Base-by-base conservation (phyloP, 2,329 filamentous ascomycete genomes). In the Sphaerostilbella broomeana region DNA sequence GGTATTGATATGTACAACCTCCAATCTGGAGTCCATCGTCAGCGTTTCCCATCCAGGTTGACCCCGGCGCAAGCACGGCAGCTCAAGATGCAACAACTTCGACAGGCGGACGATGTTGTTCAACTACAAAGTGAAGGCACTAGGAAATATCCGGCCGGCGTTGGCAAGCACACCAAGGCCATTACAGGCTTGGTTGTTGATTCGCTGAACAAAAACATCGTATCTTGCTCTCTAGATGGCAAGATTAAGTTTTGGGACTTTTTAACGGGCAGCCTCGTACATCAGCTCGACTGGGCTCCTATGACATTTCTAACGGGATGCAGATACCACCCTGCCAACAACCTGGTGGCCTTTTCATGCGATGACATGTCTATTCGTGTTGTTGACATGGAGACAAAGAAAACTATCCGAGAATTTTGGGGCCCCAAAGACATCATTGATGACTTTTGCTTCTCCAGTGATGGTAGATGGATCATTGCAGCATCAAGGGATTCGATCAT, bases 211-310 rank as follows among this genome's bases (percentile, higher is more conserved):
- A 85, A 82, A 48, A 78, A 75, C 13, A 72, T 97, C 35, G 79
- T 95, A 29, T 94, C 88, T 45, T 94, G 88, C 57, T 84, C 86
- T 2, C 65, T 88, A 11, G 92, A 98, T 60, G 92, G 92, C 21
- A 94, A 84, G 60, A 74, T 97, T 52, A 97, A 95, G 67, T 97
- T 98, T 58, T 98, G 94, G 94, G 86, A 94, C 49, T 94, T 98
- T 47, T 63, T 79, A n/a, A 86, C 84, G 0, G 92, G 90, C 6
- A 75, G 78, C 30, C 71, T 97, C 3, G 57, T 85, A 9, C 76
- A 90, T 46, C 81, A 95, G 55, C 78, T 97, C 36, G 80, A 89
- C 58, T 94, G 88, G 84, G 77, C 82, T 30, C 61, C 62, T 5
- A 86, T 85, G 73, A 80, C 81, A 4, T 75, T 80, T 31, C 81